Conservation (phyloP, 805 yeast genomes). For the Starmerella geochares region DNA sequence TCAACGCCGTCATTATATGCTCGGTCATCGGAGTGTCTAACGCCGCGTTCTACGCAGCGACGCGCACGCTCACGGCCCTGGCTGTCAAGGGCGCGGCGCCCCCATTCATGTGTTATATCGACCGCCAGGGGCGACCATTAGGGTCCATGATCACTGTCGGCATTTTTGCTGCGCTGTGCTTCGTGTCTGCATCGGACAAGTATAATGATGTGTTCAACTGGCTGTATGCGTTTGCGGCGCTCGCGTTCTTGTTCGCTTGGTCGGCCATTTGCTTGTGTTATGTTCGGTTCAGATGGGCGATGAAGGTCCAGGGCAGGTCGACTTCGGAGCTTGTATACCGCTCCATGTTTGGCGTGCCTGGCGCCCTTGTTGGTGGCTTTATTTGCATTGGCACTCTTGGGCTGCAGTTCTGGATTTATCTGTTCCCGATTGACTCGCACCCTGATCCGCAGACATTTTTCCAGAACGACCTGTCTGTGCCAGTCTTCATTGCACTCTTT, state of each 20-base stretch:
- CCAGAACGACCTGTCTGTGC: conserved; percentile 41
- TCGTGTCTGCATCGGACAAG: conserved; percentile 47
- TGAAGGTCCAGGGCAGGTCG: conserved; percentile 54
- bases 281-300: conserved; percentile 44
- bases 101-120: conserved; percentile 52
- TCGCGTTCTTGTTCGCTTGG: conserved; percentile 27
- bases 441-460: conserved; percentile 25
- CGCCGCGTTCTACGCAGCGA: conserved; percentile 57
- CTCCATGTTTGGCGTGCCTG: conserved; percentile 59
- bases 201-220: conserved; percentile 26
- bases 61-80: conserved; percentile 56
- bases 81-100: conserved; percentile 59
- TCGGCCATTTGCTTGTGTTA: conserved; percentile 18
- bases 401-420: conserved; percentile 75
- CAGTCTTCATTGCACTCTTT: conserved; percentile 19
- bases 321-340: conserved; percentile 58
- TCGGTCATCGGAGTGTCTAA: conserved; percentile 74
- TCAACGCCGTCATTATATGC: conserved; percentile 67
- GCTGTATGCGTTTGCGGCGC: conserved; percentile 26
- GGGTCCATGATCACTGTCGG: conserved; percentile 45
- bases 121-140: conserved; percentile 67
- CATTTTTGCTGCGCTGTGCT: conserved; percentile 46
- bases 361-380: conserved; percentile 52
- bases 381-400: conserved; percentile 52
- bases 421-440: conserved; percentile 49